phyloP scores from a whole-genome alignment of 2,329 filamentous ascomycete species.

The Fusarium sp. region DNA sequence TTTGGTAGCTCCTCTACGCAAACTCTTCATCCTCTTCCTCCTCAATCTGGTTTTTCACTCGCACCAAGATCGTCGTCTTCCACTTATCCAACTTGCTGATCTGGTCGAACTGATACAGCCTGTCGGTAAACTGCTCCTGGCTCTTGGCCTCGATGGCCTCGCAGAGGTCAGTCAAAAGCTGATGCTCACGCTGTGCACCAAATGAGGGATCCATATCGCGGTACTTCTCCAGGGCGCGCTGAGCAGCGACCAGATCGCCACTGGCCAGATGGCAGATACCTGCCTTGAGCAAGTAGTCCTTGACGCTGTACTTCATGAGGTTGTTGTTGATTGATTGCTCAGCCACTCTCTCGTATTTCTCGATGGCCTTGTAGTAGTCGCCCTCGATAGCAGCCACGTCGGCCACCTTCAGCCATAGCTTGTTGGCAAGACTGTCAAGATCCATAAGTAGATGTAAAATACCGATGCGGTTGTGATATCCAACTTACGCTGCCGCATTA shows the following conservation, averaged over 20 bases:
- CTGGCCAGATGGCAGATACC: slow-evolving; percentile 86
- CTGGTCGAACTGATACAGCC: slow-evolving; percentile 89
- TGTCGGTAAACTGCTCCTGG: slow-evolving; percentile 85
- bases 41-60: slow-evolving; percentile 86
- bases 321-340: slow-evolving; percentile 84
- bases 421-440: slow-evolving; percentile 81
- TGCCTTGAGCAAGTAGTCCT: slow-evolving; percentile 94
- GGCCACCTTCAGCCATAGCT: slow-evolving; percentile 90
- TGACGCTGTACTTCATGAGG: slow-evolving; percentile 92
- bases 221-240: slow-evolving; percentile 85
- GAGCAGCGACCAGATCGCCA: slow-evolving; percentile 79
- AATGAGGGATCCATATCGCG: slow-evolving; percentile 83
- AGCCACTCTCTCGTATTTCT: slow-evolving; percentile 86
- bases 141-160: slow-evolving; percentile 81
- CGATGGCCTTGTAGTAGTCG: slow-evolving; percentile 86
- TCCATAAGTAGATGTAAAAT: neutral
- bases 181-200: slow-evolving; percentile 79
- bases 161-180: slow-evolving; percentile 80
- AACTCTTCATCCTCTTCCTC: slow-evolving; percentile 57
- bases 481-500: slow-evolving; percentile 80
- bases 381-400: slow-evolving; percentile 84
- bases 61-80: slow-evolving; percentile 88
- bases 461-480: too few relatives aligned
- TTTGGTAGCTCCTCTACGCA: slow-evolving; percentile 43
- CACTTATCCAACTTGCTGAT: slow-evolving; percentile 95